Percentiles rank a stretch among this genome's conserved stretches.
Conservation (phyloP, 2,329 filamentous ascomycete genomes). For the Trichoderma hamatum region DNA sequence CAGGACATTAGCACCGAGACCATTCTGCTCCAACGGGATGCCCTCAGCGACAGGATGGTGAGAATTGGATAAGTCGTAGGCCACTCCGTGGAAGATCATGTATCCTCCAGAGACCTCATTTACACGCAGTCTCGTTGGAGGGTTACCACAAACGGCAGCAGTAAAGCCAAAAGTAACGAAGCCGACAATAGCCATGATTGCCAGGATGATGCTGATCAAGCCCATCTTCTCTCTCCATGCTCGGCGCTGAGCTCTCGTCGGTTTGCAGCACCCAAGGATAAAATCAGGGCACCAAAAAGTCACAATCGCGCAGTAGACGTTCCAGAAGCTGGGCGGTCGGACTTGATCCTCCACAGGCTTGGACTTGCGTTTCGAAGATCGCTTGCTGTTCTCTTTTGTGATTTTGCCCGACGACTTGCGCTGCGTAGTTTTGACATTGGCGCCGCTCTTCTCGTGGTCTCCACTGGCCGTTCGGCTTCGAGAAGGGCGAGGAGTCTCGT, state of each 20-base stretch:
- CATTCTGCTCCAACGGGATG: conserved; percentile 60
- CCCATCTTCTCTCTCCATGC: conserved; percentile 99
- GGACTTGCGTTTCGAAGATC: conserved; percentile 53
- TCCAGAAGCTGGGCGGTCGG: conserved; percentile 86
- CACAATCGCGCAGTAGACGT: conserved; percentile 88
- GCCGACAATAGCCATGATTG: conserved; percentile 86
- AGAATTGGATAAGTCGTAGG: conserved; percentile 79
- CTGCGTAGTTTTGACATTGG: conserved; percentile 39
- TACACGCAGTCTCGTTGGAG: conserved; percentile 72
- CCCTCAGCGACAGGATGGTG: conserved; percentile 79
- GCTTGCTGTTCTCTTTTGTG: conserved; percentile 61
- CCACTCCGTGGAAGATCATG: conserved; percentile 95
- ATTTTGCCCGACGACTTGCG: conserved; percentile 61
- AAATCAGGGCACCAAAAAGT: conserved; percentile 95
- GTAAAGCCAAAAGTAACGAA: conserved; percentile 98
- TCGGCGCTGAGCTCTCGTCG: conserved; percentile 80
- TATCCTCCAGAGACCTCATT: conserved; percentile 82
- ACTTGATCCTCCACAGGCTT: conserved; percentile 64
- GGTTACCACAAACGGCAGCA: conserved; percentile 76
- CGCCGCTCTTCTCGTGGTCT: conserved; percentile 40
- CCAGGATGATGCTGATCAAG: conserved; percentile 86
- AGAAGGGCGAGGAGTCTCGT: conserved; percentile 44
- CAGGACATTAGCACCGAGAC: conserved; percentile 72
- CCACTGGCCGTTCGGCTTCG: conserved; percentile 41
- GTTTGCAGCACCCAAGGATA: conserved; percentile 84